These are phyloP conservation scores for Mycosphaerella sp. DNA, from an alignment of 2,329 filamentous ascomycete genomes.

Conservation along the genomic window DNA sequence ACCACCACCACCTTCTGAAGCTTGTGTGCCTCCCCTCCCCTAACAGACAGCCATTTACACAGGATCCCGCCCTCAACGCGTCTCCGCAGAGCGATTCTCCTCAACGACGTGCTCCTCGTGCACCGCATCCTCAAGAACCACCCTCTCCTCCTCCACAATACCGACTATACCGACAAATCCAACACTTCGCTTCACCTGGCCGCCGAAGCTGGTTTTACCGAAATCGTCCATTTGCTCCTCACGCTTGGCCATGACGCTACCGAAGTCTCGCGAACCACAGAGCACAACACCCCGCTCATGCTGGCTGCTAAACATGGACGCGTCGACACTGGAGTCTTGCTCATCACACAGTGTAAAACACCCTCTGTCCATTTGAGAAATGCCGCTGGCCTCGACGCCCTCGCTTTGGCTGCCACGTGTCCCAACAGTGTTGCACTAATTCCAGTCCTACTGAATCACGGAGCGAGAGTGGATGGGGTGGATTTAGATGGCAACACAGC, in stretches of 20 bases:
- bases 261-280: slow-evolving; percentile 68
- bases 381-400: slow-evolving; percentile 61
- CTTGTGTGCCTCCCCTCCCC: not conserved
- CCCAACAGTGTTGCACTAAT: slow-evolving; percentile 37
- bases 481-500: slow-evolving; percentile 78
- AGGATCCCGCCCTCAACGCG: slow-evolving; percentile 68
- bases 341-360: slow-evolving; percentile 57
- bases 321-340: slow-evolving; percentile 64
- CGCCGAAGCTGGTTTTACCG: slow-evolving; percentile 61
- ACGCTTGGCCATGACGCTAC: slow-evolving; percentile 67
- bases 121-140: slow-evolving; percentile 69
- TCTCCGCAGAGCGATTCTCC: slow-evolving; percentile 72
- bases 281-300: slow-evolving; percentile 75
- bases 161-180: slow-evolving; percentile 66
- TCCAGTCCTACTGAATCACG: slow-evolving; percentile 36
- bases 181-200: slow-evolving; percentile 82
- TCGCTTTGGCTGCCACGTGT: slow-evolving; percentile 37
- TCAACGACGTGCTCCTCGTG: slow-evolving; percentile 66
- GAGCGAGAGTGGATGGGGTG: slow-evolving; percentile 26
- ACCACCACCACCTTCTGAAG: not conserved
- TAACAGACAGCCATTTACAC: slow-evolving; percentile 37
- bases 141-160: slow-evolving; percentile 66
- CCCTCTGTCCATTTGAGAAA: slow-evolving; percentile 60
- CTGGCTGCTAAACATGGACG: slow-evolving; percentile 64
- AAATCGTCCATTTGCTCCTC: slow-evolving; percentile 63